Evolutionary conservation across 2,329 filamentous ascomycete species (phyloP).

Genomic region (Fusarium compactum): DNA sequence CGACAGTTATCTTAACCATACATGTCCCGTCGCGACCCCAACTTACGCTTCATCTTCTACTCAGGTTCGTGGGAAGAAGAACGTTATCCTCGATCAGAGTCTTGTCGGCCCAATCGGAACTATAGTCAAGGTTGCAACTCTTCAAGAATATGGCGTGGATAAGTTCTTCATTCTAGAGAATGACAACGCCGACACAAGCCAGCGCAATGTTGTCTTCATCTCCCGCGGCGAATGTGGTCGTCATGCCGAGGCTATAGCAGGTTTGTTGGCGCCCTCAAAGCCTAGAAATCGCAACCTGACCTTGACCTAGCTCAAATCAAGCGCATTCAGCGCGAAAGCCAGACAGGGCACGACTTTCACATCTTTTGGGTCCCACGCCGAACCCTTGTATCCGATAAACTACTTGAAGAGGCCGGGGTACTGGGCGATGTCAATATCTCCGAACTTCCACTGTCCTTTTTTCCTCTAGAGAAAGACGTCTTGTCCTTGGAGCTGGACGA

Average conservation of each 20-base stretch:
- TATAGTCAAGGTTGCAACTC: conserved; percentile 93
- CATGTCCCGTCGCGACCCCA: conserved; percentile 1
- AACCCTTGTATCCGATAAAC: conserved; percentile 89
- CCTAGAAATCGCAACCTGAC: conserved; percentile 18
- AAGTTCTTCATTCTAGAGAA: conserved; percentile 98
- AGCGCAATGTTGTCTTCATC: conserved; percentile 95
- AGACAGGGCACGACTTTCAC: conserved; percentile 94
- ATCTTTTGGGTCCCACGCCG: conserved; percentile 96
- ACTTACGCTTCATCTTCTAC: conserved; percentile 26
- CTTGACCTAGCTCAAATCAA: conserved; percentile 84
- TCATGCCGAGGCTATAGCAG: conserved; percentile 87
- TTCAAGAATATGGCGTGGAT: conserved; percentile 97
- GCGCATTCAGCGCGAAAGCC: conserved; percentile 86
- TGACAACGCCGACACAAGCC: conserved; percentile 91
- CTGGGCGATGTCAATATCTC: conserved; percentile 91
- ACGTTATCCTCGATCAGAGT: conserved; percentile 90
- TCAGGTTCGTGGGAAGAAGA: conserved; percentile 98
- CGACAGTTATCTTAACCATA: conserved; percentile 15
- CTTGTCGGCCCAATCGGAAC: conserved; percentile 90
- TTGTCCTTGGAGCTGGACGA: conserved; percentile 91
- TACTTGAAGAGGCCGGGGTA: conserved; percentile 92
- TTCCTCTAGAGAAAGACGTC: conserved; percentile 91
- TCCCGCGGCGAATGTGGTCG: conserved; percentile 89
- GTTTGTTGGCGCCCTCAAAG: conserved; percentile 64
- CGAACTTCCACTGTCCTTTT: conserved; percentile 89